Conservation (phyloP, 2,329 filamentous ascomycete genomes). For the Didymella exigua region DNA sequence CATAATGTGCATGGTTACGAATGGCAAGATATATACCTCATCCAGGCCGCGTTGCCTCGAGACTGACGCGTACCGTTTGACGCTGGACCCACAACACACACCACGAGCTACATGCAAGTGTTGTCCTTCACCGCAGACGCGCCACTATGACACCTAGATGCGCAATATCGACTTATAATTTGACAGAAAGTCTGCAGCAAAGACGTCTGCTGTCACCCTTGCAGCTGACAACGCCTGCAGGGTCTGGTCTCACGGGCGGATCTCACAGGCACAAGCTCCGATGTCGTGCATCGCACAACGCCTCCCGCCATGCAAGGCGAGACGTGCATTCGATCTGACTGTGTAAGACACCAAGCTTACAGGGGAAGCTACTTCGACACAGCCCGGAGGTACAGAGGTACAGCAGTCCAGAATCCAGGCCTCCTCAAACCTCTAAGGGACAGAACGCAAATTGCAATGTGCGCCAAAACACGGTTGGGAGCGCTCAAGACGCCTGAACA, state of each 20-base stretch:
- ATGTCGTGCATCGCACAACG: background rate
- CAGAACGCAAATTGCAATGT: too few relatives aligned
- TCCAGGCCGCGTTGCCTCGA: background rate
- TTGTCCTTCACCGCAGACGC: background rate
- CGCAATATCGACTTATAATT: too few relatives aligned
- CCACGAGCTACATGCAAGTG: background rate
- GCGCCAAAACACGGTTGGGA: too few relatives aligned
- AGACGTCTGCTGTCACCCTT: background rate
- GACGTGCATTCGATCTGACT: background rate
- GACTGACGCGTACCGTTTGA: background rate
- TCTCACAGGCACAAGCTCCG: background rate
- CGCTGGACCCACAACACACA: background rate
- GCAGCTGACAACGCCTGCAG: background rate
- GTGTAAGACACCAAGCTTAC: background rate
- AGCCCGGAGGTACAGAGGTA: background rate
- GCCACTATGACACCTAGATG: background rate
- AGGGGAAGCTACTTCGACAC: too few relatives aligned
- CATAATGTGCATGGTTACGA: constrained; percentile 10
- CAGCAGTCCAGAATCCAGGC: too few relatives aligned
- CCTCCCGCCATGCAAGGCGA: background rate
- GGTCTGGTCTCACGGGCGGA: background rate
- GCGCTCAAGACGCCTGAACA: too few relatives aligned
- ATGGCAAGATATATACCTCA: constrained; percentile 5
- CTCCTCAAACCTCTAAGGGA: background rate
- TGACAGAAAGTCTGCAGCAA: too few relatives aligned